Conservation (phyloP, 768 basidiomycete genomes). For the Cystofilobasidium capitatum region DNA sequence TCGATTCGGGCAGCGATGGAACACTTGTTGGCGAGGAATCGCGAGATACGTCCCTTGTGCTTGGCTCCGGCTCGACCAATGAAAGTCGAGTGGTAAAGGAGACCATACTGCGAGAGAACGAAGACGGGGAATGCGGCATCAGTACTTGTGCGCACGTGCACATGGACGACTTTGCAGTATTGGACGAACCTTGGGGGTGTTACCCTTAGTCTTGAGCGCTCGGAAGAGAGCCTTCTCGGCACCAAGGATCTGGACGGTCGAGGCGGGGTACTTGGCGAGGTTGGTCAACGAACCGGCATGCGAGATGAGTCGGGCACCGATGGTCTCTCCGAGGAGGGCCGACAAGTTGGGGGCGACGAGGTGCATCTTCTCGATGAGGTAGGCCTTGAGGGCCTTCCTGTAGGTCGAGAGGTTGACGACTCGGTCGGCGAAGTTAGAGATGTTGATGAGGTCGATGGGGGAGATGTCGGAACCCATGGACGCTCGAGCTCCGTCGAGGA, state of each 20-base stretch:
- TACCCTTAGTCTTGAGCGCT: conserved; percentile 46
- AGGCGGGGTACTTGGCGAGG: conserved; percentile 45
- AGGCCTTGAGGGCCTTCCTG: conserved; percentile 87
- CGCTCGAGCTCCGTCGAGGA: conserved; percentile 76
- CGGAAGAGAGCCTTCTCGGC: conserved; percentile 47
- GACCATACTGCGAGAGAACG: conserved; percentile 53
- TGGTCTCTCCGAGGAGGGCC: conserved; percentile 65
- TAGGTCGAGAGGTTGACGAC: conserved; percentile 93
- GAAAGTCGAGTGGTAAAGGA: conserved; percentile 90
- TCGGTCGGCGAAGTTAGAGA: conserved; percentile 92
- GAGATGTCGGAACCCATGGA: conserved; percentile 99
- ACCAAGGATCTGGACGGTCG: conserved; percentile 46
- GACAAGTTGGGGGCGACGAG: conserved; percentile 97
- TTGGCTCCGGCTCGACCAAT: conserved; percentile 96
- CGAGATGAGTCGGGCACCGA: conserved; percentile 63
- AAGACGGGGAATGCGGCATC: conserved; percentile 6
- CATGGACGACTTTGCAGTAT: conserved; percentile 57
- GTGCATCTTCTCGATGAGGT: conserved; percentile 93
- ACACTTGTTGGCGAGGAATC: conserved; percentile 98
- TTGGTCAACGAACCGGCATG: conserved; percentile 44
- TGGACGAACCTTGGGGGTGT: conserved; percentile 47
- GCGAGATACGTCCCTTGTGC: conserved; percentile 99
- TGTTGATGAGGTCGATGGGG: conserved; percentile 88
- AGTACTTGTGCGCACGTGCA: conserved; percentile 78
- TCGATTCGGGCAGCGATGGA: conserved; percentile 96